phyloP scores from a whole-genome alignment of 345 rosid species.

The Eucalyptus regnans region DNA sequence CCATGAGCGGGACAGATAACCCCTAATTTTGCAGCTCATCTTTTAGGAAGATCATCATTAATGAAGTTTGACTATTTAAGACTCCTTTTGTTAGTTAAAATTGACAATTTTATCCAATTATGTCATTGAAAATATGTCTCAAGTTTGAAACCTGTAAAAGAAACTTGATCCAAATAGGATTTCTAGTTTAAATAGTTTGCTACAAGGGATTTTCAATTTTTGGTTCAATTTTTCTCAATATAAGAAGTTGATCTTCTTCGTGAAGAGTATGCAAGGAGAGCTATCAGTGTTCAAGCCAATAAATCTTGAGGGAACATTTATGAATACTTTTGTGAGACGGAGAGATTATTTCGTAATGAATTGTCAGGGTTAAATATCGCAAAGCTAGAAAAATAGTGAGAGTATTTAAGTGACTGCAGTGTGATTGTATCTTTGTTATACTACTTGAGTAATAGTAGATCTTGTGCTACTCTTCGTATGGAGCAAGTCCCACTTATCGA shows the following conservation, averaged over 20 bases:
- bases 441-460: not conserved
- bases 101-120: no score
- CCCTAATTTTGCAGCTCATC: no score
- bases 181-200: not conserved
- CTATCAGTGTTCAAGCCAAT: not conserved
- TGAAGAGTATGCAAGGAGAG: not conserved
- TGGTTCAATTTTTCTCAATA: accelerated
- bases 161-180: not conserved
- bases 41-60: no score
- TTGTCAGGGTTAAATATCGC: not conserved
- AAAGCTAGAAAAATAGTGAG: not conserved
- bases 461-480: accelerated
- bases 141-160: accelerated
- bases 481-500: accelerated
- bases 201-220: not conserved
- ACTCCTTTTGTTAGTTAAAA: no score
- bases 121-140: not conserved
- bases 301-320: not conserved
- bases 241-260: not conserved
- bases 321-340: not conserved
- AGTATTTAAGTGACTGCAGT: accelerated
- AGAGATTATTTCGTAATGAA: accelerated
- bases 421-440: not conserved
- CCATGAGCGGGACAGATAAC: no score
- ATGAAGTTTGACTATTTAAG: no score